These are phyloP conservation scores for Yamadazyma dendronema DNA, from an alignment of 1,139 yeast species.

Conservation along the genomic window DNA sequence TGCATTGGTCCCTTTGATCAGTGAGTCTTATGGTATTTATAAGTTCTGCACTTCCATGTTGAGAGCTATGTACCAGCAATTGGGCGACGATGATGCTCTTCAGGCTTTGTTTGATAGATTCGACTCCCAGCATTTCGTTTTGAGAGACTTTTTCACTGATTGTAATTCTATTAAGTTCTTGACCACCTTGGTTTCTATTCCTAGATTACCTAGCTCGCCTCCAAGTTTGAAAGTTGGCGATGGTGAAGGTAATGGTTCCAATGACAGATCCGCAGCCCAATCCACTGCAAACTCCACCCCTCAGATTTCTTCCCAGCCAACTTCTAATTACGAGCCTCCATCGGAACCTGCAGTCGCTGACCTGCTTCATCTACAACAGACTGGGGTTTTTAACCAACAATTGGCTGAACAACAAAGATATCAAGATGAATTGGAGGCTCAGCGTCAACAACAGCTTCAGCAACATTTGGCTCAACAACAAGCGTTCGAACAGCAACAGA, in stretches of 20 bases:
- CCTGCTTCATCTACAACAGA: conserved; percentile 45
- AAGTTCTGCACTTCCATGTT: conserved; percentile 88
- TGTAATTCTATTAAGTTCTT: conserved; percentile 83
- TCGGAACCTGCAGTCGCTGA: conserved; percentile 43
- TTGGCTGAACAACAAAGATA: conserved; percentile 70
- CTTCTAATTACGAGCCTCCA: conserved; percentile 26
- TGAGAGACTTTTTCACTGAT: conserved; percentile 86
- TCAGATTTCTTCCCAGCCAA: conserved; percentile 35
- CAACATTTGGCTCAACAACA: conserved; percentile 56
- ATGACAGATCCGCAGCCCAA: conserved; percentile 37
- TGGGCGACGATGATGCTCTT: conserved; percentile 76
- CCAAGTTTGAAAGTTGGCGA: conserved; percentile 66
- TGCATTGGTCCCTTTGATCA: conserved; percentile 84
- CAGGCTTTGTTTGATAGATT: conserved; percentile 73
- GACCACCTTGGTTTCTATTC: conserved; percentile 82
- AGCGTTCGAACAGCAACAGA: conserved; percentile 68
- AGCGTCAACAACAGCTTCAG: conserved; percentile 49
- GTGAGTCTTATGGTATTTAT: conserved; percentile 93
- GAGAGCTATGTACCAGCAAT: conserved; percentile 78
- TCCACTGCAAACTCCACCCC: conserved; percentile 20
- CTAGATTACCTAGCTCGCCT: conserved; percentile 65
- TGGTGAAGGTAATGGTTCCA: conserved; percentile 32
- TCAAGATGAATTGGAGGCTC: conserved; percentile 55
- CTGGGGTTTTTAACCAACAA: conserved; percentile 44
- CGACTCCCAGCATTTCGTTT: conserved; percentile 73